Evolutionary conservation across 2,329 filamentous ascomycete species (phyloP), one percentile per base, ranked within the genome.

Genomic region (Aspergillus brunneoviolaceus): DNA sequence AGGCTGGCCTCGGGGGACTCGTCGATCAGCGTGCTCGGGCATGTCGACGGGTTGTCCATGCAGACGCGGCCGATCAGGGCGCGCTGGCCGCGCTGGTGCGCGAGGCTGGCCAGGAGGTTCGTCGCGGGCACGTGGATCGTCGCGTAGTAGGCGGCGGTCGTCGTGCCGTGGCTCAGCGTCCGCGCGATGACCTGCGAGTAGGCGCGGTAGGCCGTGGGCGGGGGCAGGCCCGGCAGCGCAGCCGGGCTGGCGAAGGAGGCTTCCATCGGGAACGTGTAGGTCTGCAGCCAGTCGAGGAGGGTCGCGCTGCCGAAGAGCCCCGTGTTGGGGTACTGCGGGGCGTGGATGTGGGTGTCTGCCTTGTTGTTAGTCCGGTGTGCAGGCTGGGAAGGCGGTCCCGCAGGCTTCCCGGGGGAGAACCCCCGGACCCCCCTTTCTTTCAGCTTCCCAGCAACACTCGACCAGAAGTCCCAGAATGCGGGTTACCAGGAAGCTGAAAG

Each of bases 281-380:
- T 95, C 69, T 93, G 85, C 5, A 99, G 82, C 95, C 95, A 99
- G 77, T 95, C 89, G 14, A 99, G 85, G 33, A 99, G 87, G 0
- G 94, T 97, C 0, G 91, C 89, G 66, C 93, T 95, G 70, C 95
- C 95, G 73, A 98, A 98, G 64, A 99, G 89, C 60, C 95, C 95
- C 1, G 87, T 86, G 72, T 99, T 99, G 60, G 94, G 92, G 70
- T 96, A 97, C 79, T 99, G 95, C 0, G 93, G 86, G 9, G 95
- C 95, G 74, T 99, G 95, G 60, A 96, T 90, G 74, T 99, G 95
- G 0, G 95, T 96, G 76, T 99, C 94, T 94, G 63, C 12, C 11
- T 35, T 35, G 2, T 35, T 35, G 33, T 12, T 16, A 16, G 33
- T 5, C 33, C 16, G 33, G 33, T 35, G 14, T 35, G 33, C 14